Evolutionary conservation across 176 grass and related monocot species (phyloP), one percentile per base, ranked within the genome.

Genomic region (Eragrostis nindensis): DNA sequence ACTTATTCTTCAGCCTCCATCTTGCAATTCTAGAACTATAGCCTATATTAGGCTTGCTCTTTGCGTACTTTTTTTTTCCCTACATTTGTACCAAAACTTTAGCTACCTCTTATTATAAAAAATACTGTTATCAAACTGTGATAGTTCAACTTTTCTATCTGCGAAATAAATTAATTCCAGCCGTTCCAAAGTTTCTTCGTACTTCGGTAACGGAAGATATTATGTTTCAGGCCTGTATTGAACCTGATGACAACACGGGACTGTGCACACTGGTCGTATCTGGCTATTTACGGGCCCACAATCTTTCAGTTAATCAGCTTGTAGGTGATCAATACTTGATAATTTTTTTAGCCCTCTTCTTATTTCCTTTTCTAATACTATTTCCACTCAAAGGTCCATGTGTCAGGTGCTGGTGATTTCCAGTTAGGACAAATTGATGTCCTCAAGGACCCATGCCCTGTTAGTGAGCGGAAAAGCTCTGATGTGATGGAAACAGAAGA

Each of bases 381-480:
- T 77, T 80, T 49, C 71, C 87, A 82, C 83, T 85, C 74, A 32
- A 62, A 98, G 96, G 90, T 98, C 49, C 92, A 98, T 84, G 86
- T 98, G 59, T 89, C 90, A 91, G 92, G 92, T 44, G 88, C 80
- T 71, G 96, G 92, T 81, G 96, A 98, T 87, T 98, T 98, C 84
- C 88, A 95, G 19, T 84, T 95, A 59, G 41, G 44, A 15, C 89
- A 93, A 82, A 89, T 95, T 78, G 96, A 98, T 87, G 82, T 93
- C 53, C 84, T 98, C 32, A 88, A 93, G 85, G 92, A 98, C 87
- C 96, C 81, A 82, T 95, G 50, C 79, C 81, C 92, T 81, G 26
- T 91, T 29, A 88, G 74, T 40, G 92, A 88, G 82, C 87, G 86
- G 82, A 95, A 91, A 89, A 78, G 64, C 53, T 87, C 63, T 46